A percentile compares a stretch with the other conserved stretches of the same genome.
phyloP scores from a whole-genome alignment of 441 rosid species.

The Manihot esculenta region DNA sequence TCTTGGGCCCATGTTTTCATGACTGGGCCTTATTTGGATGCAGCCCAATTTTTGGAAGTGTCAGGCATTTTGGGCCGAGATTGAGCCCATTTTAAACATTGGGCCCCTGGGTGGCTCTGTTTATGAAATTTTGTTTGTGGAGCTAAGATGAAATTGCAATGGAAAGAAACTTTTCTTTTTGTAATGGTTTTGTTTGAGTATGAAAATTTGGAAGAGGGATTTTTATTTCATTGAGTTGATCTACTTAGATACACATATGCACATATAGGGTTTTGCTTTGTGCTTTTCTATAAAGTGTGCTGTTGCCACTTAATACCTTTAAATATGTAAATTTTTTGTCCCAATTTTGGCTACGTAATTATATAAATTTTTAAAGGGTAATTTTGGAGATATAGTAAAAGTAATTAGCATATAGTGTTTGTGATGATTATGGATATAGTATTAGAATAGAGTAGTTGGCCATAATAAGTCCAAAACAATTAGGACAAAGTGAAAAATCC shows the following conservation, averaged over 20 bases:
- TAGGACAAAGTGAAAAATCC: constrained; percentile 47
- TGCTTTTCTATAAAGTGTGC: constrained; percentile 42
- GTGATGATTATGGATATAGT: neutral
- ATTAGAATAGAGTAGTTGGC: constrained; percentile 7
- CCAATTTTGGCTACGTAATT: neutral
- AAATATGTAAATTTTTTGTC: neutral
- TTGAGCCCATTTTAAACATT: too few relatives aligned
- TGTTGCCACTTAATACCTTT: neutral
- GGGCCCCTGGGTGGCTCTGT: neutral
- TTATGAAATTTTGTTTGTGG: too few relatives aligned
- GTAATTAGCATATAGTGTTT: neutral
- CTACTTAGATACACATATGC: constrained; percentile 16
- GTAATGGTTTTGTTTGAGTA: too few relatives aligned
- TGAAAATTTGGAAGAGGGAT: neutral
- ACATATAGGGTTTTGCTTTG: constrained; percentile 24
- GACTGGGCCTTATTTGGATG: too few relatives aligned
- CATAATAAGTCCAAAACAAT: constrained; percentile 31
- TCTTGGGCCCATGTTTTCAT: neutral
- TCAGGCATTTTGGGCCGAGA: too few relatives aligned
- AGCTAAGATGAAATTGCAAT: too few relatives aligned
- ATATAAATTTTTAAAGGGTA: neutral
- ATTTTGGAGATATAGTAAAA: neutral
- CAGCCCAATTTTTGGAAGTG: too few relatives aligned
- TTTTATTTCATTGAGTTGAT: constrained; percentile 15
- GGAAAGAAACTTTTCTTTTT: too few relatives aligned